These are phyloP conservation scores for Aspergillus indologenus DNA, from an alignment of 495 filamentous ascomycete genomes.

Conservation along the genomic window DNA sequence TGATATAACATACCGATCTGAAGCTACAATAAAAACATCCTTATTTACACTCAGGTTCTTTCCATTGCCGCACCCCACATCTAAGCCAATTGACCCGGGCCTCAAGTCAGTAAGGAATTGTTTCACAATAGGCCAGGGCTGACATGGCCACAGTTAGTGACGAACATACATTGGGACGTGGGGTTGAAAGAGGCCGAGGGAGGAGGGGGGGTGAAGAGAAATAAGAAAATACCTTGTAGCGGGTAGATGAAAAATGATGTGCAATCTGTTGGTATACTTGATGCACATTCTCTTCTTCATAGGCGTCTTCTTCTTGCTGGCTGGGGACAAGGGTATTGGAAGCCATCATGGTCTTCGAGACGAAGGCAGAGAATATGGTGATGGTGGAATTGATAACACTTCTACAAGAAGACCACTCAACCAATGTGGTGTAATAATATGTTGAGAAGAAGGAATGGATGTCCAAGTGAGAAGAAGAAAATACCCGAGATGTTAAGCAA, in stretches of 20 bases:
- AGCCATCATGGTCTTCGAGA: conserved; percentile 10
- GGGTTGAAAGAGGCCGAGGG: not conserved
- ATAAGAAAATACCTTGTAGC: conserved; percentile 68
- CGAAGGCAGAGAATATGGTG: no score
- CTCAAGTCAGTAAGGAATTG: conserved; percentile 66
- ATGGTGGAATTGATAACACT: no score
- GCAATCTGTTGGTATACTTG: conserved; percentile 93
- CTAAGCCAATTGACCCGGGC: conserved; percentile 78
- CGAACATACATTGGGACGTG: not conserved
- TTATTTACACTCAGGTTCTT: conserved; percentile 85
- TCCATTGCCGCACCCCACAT: conserved; percentile 91
- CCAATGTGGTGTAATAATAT: no score
- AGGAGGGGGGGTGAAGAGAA: not conserved
- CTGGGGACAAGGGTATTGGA: not conserved
- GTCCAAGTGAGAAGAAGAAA: no score
- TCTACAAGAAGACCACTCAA: no score
- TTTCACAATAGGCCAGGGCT: conserved; percentile 93
- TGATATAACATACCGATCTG: conserved; percentile 63
- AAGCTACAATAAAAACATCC: conserved; percentile 77
- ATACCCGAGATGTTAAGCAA: not conserved
- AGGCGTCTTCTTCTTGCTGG: conserved; percentile 40
- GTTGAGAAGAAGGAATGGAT: no score
- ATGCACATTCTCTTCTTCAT: conserved; percentile 87
- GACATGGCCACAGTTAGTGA: not conserved
- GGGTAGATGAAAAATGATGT: conserved; percentile 87